Percentiles rank a stretch among this genome's conserved stretches.
These are phyloP conservation scores for Trichophyton benhamiae DNA, from an alignment of 2,329 filamentous ascomycete genomes.

Conservation along the genomic window DNA sequence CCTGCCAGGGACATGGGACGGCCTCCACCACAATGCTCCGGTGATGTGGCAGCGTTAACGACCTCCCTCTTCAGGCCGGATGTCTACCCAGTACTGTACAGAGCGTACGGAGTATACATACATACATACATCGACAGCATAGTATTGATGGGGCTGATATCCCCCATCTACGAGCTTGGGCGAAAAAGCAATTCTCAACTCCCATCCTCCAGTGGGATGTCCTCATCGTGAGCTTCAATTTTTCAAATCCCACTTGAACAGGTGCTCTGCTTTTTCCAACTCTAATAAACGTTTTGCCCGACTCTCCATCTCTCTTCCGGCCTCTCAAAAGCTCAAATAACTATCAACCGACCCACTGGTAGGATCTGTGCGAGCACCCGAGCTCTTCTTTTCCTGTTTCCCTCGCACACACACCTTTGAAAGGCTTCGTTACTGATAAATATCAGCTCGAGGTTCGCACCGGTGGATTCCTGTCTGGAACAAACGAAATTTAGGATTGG, in stretches of 20 bases:
- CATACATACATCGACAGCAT: background rate
- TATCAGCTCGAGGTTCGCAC: background rate
- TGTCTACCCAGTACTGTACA: background rate
- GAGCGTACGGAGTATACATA: too few relatives aligned
- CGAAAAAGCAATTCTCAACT: background rate
- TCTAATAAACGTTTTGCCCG: background rate
- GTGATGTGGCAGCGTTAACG: background rate
- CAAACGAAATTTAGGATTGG: background rate
- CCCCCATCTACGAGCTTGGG: background rate
- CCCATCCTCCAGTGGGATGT: background rate
- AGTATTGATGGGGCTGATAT: background rate
- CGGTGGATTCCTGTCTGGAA: background rate
- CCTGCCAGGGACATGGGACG: background rate
- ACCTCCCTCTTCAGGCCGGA: background rate
- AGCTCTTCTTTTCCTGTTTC: background rate
- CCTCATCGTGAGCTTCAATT: background rate
- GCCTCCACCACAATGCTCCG: background rate
- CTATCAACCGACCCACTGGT: background rate
- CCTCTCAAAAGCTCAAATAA: background rate
- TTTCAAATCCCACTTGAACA: background rate
- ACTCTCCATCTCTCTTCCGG: background rate
- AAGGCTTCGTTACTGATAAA: background rate
- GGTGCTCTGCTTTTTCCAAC: background rate
- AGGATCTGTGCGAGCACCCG: background rate
- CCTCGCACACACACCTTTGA: background rate